Base-by-base conservation (phyloP, 257 asterid genomes). In the Jasminum sambac region DNA sequence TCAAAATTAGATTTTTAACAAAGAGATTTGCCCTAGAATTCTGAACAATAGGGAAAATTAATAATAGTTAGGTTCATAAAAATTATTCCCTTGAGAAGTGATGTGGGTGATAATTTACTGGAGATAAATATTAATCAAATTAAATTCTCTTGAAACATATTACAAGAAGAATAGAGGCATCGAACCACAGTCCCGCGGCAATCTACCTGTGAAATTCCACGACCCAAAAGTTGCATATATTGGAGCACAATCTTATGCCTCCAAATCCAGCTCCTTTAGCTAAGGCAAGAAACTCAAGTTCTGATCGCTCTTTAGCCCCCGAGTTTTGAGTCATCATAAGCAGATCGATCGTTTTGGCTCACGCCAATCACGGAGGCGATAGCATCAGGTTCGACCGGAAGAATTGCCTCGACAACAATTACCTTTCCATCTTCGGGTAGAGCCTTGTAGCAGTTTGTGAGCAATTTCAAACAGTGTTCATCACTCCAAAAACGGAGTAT, bases 401-500 rank as follows among this genome's bases (percentile, higher is more conserved):
- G 77, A 24, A 83, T 16, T 17, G 68, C 68, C 52, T 87, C 90
- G 0, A 81, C 86, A 5, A 87, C 44, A 0, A 87, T 80, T 73
- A 87, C 86, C 70, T 87, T 87, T 26, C 90, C 90, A 13, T 76
- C 60, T 13, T 73, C 64, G 3, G 87, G 89, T 2, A 83, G 82
- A 36, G 90, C 86, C 9, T 76, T 65, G 50, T 83, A 46, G 71
- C 90, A 87, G 19, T 83, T 85, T 41, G 76, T 83, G 83, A 87
- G 60, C 30, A 85, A 41, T 40, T 80, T 83, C 40, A 70, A 58
- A 77, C 94, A 85, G 11, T 81, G 92, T 0, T 52, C 79, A 6
- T 84, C 88, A 11, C 85, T 84, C 95, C 91, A 88, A 38, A 85
- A 91, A n/a, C 85, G 95, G 25, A 86, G 80, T 19, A 88, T 88